These are phyloP conservation scores for Leccinum imitatum DNA, from an alignment of 768 basidiomycete species.

Conservation along the genomic window DNA sequence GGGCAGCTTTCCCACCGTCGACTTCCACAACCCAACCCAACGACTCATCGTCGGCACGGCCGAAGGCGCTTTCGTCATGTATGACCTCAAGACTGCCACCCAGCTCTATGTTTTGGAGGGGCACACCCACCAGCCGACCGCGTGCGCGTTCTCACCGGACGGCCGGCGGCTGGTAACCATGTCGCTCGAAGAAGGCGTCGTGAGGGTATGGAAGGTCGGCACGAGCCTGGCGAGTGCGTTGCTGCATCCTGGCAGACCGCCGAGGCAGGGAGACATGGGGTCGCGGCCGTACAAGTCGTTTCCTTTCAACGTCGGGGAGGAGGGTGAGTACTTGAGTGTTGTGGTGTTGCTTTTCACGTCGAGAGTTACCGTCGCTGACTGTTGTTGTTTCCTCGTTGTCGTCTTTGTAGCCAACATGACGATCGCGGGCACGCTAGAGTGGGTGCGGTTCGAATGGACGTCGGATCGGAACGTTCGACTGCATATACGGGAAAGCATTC, in stretches of 20 bases:
- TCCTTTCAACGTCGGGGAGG: constrained; percentile 80
- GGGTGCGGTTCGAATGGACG: constrained; percentile 82
- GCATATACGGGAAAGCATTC: constrained; percentile 73
- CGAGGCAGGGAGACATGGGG: constrained; percentile 81
- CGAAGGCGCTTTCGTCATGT: constrained; percentile 94
- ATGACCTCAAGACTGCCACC: constrained; percentile 94
- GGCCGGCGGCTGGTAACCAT: constrained; percentile 86
- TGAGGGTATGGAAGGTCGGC: constrained; percentile 96
- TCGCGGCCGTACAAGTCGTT: constrained; percentile 88
- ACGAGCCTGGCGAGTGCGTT: constrained; percentile 77
- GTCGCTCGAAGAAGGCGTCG: constrained; percentile 79
- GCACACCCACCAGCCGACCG: constrained; percentile 77
- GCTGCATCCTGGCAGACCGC: constrained; percentile 88
- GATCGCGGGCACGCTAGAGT: constrained; percentile 62
- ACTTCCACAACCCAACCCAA: constrained; percentile 86
- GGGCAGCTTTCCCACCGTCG: constrained; percentile 84
- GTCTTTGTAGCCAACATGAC: constrained; percentile 48
- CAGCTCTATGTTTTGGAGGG: constrained; percentile 93
- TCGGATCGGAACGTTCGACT: constrained; percentile 81
- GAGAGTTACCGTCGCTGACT: background rate
- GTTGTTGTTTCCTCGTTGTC: background rate
- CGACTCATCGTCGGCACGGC: constrained; percentile 90
- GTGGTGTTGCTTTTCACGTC: background rate
- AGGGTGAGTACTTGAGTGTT: constrained; percentile 51
- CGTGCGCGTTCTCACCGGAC: constrained; percentile 91